A percentile compares a stretch with the other conserved stretches of the same genome.
phyloP scores from a whole-genome alignment of 2,329 filamentous ascomycete species.

The Alternaria arborescens region DNA sequence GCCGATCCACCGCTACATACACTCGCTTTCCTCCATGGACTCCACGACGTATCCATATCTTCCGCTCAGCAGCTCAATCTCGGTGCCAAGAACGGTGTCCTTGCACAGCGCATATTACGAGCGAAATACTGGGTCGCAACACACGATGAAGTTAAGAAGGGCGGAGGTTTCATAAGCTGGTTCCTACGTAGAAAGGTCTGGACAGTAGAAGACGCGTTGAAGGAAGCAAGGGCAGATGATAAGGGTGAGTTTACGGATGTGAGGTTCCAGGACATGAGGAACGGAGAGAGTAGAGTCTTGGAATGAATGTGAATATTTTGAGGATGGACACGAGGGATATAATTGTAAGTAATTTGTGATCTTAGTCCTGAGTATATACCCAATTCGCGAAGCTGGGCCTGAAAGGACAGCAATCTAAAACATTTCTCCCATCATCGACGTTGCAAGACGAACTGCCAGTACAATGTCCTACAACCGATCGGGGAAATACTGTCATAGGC shows the following conservation, averaged over 20 bases:
- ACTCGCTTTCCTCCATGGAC: conserved; percentile 69
- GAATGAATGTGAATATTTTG: conserved; percentile 37
- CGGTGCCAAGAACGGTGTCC: conserved; percentile 68
- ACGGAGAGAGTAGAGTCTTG: conserved; percentile 65
- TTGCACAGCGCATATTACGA: conserved; percentile 61
- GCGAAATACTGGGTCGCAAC: conserved; percentile 72
- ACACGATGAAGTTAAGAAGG: conserved; percentile 70
- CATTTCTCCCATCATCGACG: background rate
- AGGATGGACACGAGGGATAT: background rate
- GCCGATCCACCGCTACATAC: conserved; percentile 60
- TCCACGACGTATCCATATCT: conserved; percentile 67
- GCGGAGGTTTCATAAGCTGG: conserved; percentile 64
- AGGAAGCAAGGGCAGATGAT: conserved; percentile 57
- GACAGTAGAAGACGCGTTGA: conserved; percentile 58
- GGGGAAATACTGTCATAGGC: background rate
- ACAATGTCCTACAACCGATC: background rate
- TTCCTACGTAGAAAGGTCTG: conserved; percentile 56
- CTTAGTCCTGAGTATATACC: conserved; percentile 4
- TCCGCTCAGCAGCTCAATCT: conserved; percentile 67
- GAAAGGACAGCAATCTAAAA: background rate
- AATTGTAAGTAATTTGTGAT: background rate
- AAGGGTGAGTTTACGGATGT: conserved; percentile 41
- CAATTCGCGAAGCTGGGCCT: background rate
- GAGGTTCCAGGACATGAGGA: conserved; percentile 59
- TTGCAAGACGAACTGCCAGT: background rate